Conservation (phyloP, 2,329 filamentous ascomycete species). For the Trichoderma hamatum region DNA sequence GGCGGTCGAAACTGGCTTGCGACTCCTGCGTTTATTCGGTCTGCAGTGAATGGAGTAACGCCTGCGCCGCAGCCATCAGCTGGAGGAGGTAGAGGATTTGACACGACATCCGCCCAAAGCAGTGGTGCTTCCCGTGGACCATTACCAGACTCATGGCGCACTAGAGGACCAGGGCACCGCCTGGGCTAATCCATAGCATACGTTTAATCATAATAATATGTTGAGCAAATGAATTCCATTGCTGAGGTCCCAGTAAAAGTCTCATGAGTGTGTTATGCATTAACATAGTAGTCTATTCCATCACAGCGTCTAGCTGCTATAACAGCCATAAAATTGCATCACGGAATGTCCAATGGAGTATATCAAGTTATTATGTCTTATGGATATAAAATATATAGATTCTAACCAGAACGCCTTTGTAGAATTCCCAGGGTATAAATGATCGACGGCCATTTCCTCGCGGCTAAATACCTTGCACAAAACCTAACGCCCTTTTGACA, state of each 20-base stretch:
- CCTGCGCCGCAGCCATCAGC: constrained; percentile 7
- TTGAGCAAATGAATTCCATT: neutral
- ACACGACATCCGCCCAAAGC: constrained; percentile 43
- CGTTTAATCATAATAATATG: neutral
- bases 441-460: constrained; percentile 6
- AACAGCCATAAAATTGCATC: neutral
- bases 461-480: constrained; percentile 11
- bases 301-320: neutral
- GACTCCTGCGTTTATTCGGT: constrained; percentile 73
- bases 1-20: constrained; percentile 76
- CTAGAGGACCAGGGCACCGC: constrained; percentile 63
- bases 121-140: constrained; percentile 52
- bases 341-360: neutral
- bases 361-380: neutral
- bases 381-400: neutral
- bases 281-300: too few species aligned
- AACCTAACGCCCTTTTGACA: neutral
- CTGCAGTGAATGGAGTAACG: constrained; percentile 40
- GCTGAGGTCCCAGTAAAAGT: neutral
- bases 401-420: neutral
- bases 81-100: constrained; percentile 31
- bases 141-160: constrained; percentile 66
- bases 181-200: constrained; percentile 51
- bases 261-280: neutral
- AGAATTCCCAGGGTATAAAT: constrained; percentile 12